Conservation (phyloP, 805 yeast species). For the Candida takata region DNA sequence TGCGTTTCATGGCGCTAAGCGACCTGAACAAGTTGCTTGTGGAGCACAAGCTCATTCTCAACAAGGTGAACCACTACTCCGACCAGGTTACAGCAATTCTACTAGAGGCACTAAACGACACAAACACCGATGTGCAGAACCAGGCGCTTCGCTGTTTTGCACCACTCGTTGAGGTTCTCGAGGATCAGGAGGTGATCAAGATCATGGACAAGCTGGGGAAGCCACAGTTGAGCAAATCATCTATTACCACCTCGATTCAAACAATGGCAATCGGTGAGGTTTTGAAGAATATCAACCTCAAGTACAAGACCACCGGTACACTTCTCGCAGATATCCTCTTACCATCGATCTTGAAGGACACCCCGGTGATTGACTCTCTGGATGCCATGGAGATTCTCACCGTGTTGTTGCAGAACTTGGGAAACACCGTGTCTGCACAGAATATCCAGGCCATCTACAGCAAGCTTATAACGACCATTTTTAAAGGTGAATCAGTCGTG, state of each 20-base stretch:
- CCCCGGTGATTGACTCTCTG: slow-evolving; percentile 29
- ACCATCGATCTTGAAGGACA: slow-evolving; percentile 28
- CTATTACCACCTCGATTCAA: slow-evolving; percentile 24
- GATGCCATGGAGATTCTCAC: slow-evolving; percentile 57
- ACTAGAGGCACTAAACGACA: slow-evolving; percentile 45
- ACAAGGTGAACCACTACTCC: slow-evolving; percentile 25
- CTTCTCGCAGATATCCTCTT: slow-evolving; percentile 31
- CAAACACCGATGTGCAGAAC: slow-evolving; percentile 64
- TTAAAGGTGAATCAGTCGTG: slow-evolving; percentile 36
- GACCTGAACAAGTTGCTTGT: slow-evolving; percentile 49
- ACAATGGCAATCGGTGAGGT: slow-evolving; percentile 24
- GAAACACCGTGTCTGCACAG: slow-evolving; percentile 30
- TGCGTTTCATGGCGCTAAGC: slow-evolving; percentile 78
- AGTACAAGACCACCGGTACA: slow-evolving; percentile 20
- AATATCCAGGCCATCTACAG: slow-evolving; percentile 27
- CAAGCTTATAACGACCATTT: slow-evolving; percentile 32
- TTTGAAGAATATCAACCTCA: slow-evolving; percentile 19
- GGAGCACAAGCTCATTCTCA: slow-evolving; percentile 22
- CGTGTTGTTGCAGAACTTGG: slow-evolving; percentile 47
- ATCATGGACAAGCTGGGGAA: slow-evolving; percentile 16
- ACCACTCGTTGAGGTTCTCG: slow-evolving; percentile 26
- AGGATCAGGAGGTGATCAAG: slow-evolving; percentile 19
- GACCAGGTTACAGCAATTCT: slow-evolving; percentile 33
- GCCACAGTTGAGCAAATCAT: slow-evolving; percentile 16
- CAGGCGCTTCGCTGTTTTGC: slow-evolving; percentile 59